Base-by-base conservation (phyloP, 495 filamentous ascomycete species). In the Extremus antarcticus region DNA sequence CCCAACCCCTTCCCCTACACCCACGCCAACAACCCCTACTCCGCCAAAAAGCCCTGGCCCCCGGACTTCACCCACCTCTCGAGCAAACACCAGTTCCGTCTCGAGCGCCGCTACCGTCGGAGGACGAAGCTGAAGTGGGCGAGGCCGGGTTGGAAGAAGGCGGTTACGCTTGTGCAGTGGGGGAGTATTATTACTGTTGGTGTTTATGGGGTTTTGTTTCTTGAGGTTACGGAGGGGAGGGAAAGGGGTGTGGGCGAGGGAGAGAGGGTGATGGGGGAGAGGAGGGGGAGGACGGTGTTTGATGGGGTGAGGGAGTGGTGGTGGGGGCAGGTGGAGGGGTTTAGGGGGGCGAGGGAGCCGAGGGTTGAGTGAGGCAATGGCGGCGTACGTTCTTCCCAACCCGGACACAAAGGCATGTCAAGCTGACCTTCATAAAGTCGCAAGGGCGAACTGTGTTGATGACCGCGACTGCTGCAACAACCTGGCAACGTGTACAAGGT, bases 11-110 rank as follows among this genome's bases (percentile, higher is more conserved):
- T 61, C 43, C 53, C 59, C 9, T 70, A 65, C 59, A 61, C 66
- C 54, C 57, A 63, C 58, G 53, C 59, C 1, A 64, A 63, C 57
- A 83, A 78, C 59, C 78, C 73, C 1, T 90, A 85, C 77, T 82
- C 80, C 66, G 84, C 87, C n/a, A 88, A 90, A 68, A 85, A 83
- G 56, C 70, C 80, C 68, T 99, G 94, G 94, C 92, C 92, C 20
- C 92, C 92, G 1, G 88, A 96, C 68, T 89, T 97, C 75, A 71
- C 72, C 48, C 84, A 86, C 64, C 78, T 99, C 48, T 81, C 83
- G 3, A 69, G 73, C 16, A 89, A 86, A 65, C 83, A 97, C 61
- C 86, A 96, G 66, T 92, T 97, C 70, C 79, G 83, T 3, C 80
- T 90, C 55, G 88, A 94, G 67, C 80, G 73, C 11, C 70, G 70